Evolutionary conservation across 2,329 filamentous ascomycete genomes (phyloP), one percentile per base, ranked within the genome.

Genomic region (Blastomyces gilchristii): DNA sequence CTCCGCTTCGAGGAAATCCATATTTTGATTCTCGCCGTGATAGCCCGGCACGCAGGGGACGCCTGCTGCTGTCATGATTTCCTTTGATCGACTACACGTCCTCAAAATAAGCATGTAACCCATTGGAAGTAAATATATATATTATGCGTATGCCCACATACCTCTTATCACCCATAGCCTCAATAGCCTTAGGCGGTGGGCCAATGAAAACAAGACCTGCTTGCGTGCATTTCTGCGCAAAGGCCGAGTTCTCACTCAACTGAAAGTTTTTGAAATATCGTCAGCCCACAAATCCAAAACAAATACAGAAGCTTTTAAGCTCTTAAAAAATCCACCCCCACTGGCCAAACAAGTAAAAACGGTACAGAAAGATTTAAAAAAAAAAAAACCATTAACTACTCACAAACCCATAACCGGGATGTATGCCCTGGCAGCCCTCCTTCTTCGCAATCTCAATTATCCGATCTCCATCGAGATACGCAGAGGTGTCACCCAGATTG

Each of bases 31-130:
- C 0, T 81, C 71, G 22, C 94, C 94, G 73, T 97, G 94, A 71
- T 99, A 99, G 0, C 94, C 94, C 0, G 94, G 94, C 58, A 99
- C 94, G 71, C 94, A 97, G 4, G 92, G 92, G 3, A 99, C 94
- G 9, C 91, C 91, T n/a, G 94, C 93, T 4, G 86, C 85, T 43
- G 85, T 91, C 94, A 99, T 97, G 72, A 99, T 97, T 73, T 96
- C 89, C 76, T 99, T 99, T 61, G 90, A 94, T 64, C 89, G 83
- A 62, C 83, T 83, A 61, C 25, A 22, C 14, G 45, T 45, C 34
- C n/a, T 16, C 7, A 16, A 28, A 54, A 16, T 60, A 22, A 49
- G 58, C 58, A 45, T 45, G 14, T 8, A 28, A 18, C 54, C 54
- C 11, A 18, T 31, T 14, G 28, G 31, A 57, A 47, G 50, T 31